phyloP scores from a whole-genome alignment of 495 filamentous ascomycete species.

The Trichoderma virens region DNA sequence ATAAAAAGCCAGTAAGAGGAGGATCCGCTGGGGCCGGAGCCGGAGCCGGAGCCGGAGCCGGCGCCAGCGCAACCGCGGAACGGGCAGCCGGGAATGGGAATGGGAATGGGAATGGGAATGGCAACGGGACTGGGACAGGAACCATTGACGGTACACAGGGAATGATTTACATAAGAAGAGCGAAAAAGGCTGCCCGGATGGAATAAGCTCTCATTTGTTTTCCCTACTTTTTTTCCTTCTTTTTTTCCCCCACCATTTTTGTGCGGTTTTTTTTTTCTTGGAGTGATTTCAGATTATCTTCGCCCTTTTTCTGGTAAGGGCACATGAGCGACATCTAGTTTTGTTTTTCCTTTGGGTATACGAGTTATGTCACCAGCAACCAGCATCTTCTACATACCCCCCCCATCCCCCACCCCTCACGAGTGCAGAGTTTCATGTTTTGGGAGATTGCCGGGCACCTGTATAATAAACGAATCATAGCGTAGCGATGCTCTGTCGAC shows the following conservation, averaged over 20 bases:
- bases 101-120: not conserved
- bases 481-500: not conserved
- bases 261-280: not conserved
- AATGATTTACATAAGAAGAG: conserved; percentile 3
- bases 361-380: not conserved
- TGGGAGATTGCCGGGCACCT: not conserved
- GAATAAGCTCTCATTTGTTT: not conserved
- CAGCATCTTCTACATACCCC: conserved; percentile 3
- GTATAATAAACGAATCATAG: not conserved
- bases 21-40: not conserved
- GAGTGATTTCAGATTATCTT: no score
- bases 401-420: not conserved
- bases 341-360: not conserved
- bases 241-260: not conserved
- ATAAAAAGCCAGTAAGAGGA: not conserved
- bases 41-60: not conserved
- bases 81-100: not conserved
- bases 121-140: not conserved
- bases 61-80: not conserved
- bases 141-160: not conserved
- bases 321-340: not conserved
- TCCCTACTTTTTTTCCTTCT: not conserved
- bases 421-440: not conserved
- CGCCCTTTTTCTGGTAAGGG: not conserved
- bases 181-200: not conserved